Evolutionary conservation across 805 yeast genomes (phyloP), one percentile per base, ranked within the genome.

Genomic region (Pichia scutulata): DNA sequence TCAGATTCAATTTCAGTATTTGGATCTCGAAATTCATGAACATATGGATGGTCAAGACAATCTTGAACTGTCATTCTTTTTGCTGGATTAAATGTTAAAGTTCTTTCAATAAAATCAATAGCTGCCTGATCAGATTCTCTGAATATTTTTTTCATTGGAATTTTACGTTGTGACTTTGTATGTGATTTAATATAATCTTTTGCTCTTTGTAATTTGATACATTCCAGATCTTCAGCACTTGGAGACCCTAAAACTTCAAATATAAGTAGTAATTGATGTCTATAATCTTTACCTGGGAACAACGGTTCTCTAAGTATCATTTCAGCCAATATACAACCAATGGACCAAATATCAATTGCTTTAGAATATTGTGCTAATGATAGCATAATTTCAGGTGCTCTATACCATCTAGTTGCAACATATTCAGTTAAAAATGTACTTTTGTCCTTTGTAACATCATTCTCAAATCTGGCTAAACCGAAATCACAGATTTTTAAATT

Each of bases 351-450:
- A 61, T 86, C 93, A 52, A 86, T 82, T 0, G 89, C 87, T 9
- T 84, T 80, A 2, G 90, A 77, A 56, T 86, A 86, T 58, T 82
- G 82, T 40, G 86, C 81, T 52, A 78, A 74, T 1, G 87, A 79
- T 25, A 86, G 67, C 92, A 86, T 86, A 51, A 86, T 83, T 63
- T 86, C 93, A 0, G 92, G 92, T 0, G 92, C 92, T 48, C 93
- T 69, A 62, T 86, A 86, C 92, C 92, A 86, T 58, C 93, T 70
- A 9, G 93, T 86, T 3, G 92, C 92, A 4, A 86, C 93, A 57
- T 86, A 86, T 61, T 86, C 92, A 0, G 92, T 86, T 70, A 85
- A 70, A 55, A 76, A 76, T 1, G 62, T 49, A 44, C 60, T 62
- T 39, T 60, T 61, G 43, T 61, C 60, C 7, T 55, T 47, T 43